Conservation (phyloP, 2,329 filamentous ascomycete genomes). For the Blastomyces parvus region DNA sequence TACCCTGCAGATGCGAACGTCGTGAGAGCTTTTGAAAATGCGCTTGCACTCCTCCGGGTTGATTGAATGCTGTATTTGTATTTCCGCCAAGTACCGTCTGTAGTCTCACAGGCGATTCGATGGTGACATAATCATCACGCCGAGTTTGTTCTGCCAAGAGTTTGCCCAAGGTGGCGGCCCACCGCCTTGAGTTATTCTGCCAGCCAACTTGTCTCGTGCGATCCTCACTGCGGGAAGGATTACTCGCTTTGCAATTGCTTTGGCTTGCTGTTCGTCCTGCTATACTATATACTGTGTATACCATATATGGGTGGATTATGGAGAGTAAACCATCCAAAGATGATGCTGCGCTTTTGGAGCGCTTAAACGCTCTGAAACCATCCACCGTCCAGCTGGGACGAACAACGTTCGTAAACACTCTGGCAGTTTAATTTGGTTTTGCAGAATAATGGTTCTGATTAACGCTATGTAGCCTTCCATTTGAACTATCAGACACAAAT, state of each 20-base stretch:
- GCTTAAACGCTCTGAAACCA: slow-evolving; percentile 28
- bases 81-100: background rate
- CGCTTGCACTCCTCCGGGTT: slow-evolving; percentile 35
- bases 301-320: slow-evolving; percentile 13
- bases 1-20: slow-evolving; percentile 34
- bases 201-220: background rate
- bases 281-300: background rate
- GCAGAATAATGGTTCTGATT: slow-evolving; percentile 11
- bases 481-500: slow-evolving; percentile 4
- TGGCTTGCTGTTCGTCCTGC: background rate
- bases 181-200: slow-evolving; percentile 13
- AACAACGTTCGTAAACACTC: slow-evolving; percentile 19
- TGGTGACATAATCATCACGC: background rate
- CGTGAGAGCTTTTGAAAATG: slow-evolving; percentile 41
- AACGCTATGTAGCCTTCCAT: slow-evolving; percentile 5
- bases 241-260: background rate
- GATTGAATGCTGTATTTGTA: slow-evolving; percentile 17
- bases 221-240: no score
- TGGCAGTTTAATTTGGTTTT: slow-evolving; percentile 2
- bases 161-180: background rate
- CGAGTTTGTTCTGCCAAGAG: background rate
- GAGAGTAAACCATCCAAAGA: slow-evolving; percentile 15
- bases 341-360: slow-evolving; percentile 24
- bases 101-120: no score
- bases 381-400: slow-evolving; percentile 25